Evolutionary conservation across 1,139 yeast species (phyloP), one percentile per base, ranked within the genome.

Genomic region (Lizanozyma gosingica): DNA sequence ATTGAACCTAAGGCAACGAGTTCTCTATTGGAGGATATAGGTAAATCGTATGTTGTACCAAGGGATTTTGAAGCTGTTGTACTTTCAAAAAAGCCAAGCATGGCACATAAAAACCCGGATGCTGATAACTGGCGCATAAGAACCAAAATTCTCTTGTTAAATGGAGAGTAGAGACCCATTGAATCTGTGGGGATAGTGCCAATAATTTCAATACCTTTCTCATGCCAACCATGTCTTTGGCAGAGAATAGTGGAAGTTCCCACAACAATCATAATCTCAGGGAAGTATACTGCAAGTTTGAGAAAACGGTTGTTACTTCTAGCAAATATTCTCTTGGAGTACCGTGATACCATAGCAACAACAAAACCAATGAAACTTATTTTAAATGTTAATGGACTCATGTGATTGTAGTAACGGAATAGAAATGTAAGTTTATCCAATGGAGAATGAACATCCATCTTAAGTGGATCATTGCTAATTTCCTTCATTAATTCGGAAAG

Each of bases 81-180:
- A 3, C 95, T 83, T 57, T 92, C 97, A 52, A 92, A 86, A 52
- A 92, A 86, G 0, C 98, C 98, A 35, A 92, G 65, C 59, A 88
- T 77, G 1, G 97, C 95, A 47, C 88, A 80, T 45, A 84, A 71
- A 45, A 88, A 79, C 0, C 86, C 80, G 0, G 82, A 69, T 2
- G 79, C 65, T 44, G 76, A 67, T 35, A 81, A 58, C 17, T 59
- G 55, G 40, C 62, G 66, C 52, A 71, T 67, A 43, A 67, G 59
- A 59, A 14, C 37, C 37, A 14, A 48, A 15, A 57, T 54, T 2
- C 51, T 49, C 1, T 60, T 49, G 1, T 70, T 55, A 15, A 80
- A 56, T 15, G 85, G 85, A 43, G 73, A 67, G 41, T 64, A 61
- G n/a, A 77, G 50, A 33, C 59, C 55, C 33, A 71, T 60, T 33